Evolutionary conservation across 768 basidiomycete genomes (phyloP).

Genomic region (Pleurotus tuoliensis): DNA sequence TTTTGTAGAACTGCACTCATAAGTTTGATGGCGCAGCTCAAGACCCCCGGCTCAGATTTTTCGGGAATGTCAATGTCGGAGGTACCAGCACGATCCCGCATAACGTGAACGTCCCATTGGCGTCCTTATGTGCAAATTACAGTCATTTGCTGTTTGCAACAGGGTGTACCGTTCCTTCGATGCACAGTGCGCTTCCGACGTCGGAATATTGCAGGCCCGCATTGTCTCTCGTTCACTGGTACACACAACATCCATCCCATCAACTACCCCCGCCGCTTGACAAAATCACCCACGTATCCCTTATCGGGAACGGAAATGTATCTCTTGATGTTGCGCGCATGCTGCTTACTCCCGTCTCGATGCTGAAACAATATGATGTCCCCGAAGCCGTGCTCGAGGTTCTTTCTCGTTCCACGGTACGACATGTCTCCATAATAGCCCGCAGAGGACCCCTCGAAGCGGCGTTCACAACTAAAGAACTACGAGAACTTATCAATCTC

Average conservation of each 20-base stretch:
- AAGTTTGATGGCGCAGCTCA: slow-evolving; percentile 83
- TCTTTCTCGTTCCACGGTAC: slow-evolving; percentile 56
- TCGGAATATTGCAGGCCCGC: slow-evolving; percentile 60
- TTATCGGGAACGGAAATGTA: slow-evolving; percentile 95
- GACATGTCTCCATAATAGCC: slow-evolving; percentile 79
- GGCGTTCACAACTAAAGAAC: slow-evolving; percentile 89
- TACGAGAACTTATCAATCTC: slow-evolving; percentile 76
- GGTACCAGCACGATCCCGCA: slow-evolving; percentile 38
- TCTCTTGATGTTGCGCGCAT: slow-evolving; percentile 90
- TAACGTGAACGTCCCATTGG: slow-evolving; percentile 54
- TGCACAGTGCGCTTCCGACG: slow-evolving; percentile 52
- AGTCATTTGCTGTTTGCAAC: slow-evolving; percentile 84
- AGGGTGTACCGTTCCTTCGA: slow-evolving; percentile 68
- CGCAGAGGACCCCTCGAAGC: slow-evolving; percentile 87
- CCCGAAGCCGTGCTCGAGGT: slow-evolving; percentile 70
- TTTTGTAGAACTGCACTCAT: slow-evolving; percentile 83
- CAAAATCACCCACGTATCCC: slow-evolving; percentile 62
- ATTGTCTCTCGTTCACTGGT: slow-evolving; percentile 90
- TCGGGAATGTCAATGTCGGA: slow-evolving; percentile 81
- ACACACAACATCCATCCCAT: slow-evolving; percentile 84
- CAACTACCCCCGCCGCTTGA: slow-evolving; percentile 62
- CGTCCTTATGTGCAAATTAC: slow-evolving; percentile 65
- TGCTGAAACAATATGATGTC: slow-evolving; percentile 71
- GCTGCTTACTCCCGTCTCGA: slow-evolving; percentile 65
- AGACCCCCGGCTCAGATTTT: slow-evolving; percentile 84